Evolutionary conservation across 306 rosid genomes (phyloP).

Genomic region (Rosa lucieae): DNA sequence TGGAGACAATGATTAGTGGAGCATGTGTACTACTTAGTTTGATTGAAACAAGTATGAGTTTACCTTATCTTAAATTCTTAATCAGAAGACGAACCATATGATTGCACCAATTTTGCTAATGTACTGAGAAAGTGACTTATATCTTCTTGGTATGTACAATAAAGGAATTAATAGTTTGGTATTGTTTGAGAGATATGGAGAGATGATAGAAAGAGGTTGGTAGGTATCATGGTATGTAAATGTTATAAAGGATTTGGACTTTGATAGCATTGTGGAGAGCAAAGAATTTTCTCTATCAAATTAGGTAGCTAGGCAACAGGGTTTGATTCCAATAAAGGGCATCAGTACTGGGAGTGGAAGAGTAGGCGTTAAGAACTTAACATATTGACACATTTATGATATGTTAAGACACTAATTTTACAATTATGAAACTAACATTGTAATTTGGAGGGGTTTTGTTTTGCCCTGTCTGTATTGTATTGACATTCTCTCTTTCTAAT

Average conservation of each 20-base stretch:
- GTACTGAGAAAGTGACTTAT: conserved; percentile 1
- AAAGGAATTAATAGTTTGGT: not conserved
- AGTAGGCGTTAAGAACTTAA: too few species aligned
- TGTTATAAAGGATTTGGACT: not conserved
- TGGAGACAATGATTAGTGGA: not conserved
- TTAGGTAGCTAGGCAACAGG: not conserved
- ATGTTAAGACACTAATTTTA: too few species aligned
- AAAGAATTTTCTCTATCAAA: not conserved
- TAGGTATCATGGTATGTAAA: not conserved
- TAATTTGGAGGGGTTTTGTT: too few species aligned
- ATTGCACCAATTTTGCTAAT: not conserved
- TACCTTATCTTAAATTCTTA: not conserved
- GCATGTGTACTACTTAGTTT: not conserved
- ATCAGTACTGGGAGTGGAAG: too few species aligned
- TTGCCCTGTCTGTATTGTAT: too few species aligned
- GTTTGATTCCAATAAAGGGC: not conserved
- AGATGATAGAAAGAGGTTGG: not conserved
- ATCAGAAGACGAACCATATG: not conserved
- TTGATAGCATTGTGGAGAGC: not conserved
- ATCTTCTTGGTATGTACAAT: not conserved
- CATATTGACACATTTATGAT: too few species aligned
- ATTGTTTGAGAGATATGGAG: not conserved
- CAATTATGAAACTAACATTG: too few species aligned
- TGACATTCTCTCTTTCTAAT: too few species aligned
- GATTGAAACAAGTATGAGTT: not conserved